Conservation (phyloP, 106 monocot species). For the Acanthochlamys bracteata region DNA sequence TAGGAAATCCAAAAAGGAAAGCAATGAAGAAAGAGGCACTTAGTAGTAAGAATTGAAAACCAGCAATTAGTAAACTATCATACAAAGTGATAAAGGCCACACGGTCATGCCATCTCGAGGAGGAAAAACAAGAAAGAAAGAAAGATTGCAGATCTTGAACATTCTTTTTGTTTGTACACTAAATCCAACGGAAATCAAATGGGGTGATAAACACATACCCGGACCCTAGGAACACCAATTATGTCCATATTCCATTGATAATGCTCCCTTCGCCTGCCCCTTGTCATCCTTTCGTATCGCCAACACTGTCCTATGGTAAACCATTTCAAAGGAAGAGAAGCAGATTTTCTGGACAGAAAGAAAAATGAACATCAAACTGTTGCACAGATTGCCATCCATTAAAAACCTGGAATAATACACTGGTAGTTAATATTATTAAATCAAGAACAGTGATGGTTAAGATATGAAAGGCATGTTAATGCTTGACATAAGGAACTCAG, state of each 20-base stretch:
- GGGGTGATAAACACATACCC: slow-evolving; percentile 33
- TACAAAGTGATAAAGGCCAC: too few species aligned
- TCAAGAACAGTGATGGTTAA: background rate
- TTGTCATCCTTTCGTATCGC: slow-evolving; percentile 98
- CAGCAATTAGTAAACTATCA: too few species aligned
- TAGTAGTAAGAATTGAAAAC: too few species aligned
- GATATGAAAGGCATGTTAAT: background rate
- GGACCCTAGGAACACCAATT: slow-evolving; percentile 71
- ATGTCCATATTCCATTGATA: slow-evolving; percentile 99
- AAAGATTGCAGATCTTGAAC: too few species aligned
- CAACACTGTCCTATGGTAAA: slow-evolving; percentile 99
- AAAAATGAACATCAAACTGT: slow-evolving; percentile 26
- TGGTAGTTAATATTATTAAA: background rate
- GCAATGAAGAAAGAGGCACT: too few species aligned
- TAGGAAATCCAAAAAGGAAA: too few species aligned
- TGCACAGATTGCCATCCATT: background rate
- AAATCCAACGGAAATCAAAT: too few species aligned
- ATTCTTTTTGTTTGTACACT: too few species aligned
- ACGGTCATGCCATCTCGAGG: too few species aligned
- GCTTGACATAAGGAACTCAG: background rate
- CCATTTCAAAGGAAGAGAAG: slow-evolving; percentile 95
- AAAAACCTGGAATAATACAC: background rate
- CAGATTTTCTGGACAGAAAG: slow-evolving; percentile 73
- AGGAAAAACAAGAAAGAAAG: too few species aligned
- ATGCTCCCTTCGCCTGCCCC: slow-evolving; percentile 95